Evolutionary conservation across 164 flowering plant species (phyloP).

Genomic region (Hamamelis virginiana): DNA sequence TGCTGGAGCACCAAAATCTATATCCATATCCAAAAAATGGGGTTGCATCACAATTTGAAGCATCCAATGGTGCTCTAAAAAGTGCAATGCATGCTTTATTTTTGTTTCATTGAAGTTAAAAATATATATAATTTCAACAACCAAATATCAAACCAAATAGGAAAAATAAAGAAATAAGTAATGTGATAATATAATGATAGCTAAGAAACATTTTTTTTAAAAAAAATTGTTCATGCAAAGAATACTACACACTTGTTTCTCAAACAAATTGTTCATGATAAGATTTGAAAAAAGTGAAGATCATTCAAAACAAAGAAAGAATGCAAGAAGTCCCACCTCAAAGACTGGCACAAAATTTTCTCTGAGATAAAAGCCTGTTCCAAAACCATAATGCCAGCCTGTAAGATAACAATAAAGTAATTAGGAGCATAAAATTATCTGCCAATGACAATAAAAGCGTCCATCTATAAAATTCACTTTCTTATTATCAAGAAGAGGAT

Average conservation of each 20-base stretch:
- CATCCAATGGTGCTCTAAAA: too few species aligned
- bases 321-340: slow-evolving; percentile 18
- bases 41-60: too few species aligned
- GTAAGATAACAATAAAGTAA: slow-evolving; percentile 5
- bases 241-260: background rate
- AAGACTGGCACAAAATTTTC: slow-evolving; percentile 7
- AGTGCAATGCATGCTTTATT: background rate
- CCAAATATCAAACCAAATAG: background rate
- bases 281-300: slow-evolving; percentile 1
- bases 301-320: background rate
- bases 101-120: background rate
- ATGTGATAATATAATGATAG: background rate
- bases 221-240: background rate
- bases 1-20: too few species aligned
- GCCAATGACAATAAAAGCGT: background rate
- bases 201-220: too few species aligned
- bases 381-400: slow-evolving; percentile 27
- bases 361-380: slow-evolving; percentile 12
- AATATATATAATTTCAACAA: background rate
- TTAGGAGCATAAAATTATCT: background rate
- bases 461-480: background rate
- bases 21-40: too few species aligned
- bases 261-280: background rate
- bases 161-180: background rate
- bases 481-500: background rate